Conservation (phyloP, 345 rosid species). For the Erodium maritimum region DNA sequence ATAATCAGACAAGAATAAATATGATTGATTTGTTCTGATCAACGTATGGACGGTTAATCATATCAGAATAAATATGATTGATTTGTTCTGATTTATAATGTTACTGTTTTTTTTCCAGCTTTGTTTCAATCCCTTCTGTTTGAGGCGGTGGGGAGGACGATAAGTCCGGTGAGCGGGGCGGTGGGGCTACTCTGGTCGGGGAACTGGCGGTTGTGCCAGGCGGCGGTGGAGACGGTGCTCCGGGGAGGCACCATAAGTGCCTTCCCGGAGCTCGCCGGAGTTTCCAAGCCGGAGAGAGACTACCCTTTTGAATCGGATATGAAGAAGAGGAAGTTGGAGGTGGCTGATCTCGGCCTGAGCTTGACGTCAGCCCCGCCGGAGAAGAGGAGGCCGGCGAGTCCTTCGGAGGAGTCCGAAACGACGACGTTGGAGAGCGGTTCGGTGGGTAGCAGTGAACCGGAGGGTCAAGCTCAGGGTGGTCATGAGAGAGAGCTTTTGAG, state of each 20-base stretch:
- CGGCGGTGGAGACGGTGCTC: conserved; percentile 78
- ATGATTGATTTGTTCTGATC: too few species aligned
- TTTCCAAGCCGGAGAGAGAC: conserved; percentile 44
- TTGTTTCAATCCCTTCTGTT: conserved; percentile 75
- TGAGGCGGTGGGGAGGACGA: conserved; percentile 92
- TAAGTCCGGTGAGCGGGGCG: conserved; percentile 91
- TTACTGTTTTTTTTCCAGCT: conserved; percentile 24
- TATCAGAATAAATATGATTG: too few species aligned
- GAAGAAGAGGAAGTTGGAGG: conserved; percentile 23
- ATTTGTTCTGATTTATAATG: background rate
- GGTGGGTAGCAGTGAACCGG: background rate
- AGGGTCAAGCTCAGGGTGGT: background rate
- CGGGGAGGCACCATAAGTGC: conserved; percentile 62
- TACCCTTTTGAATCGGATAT: conserved; percentile 40
- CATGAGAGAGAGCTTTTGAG: background rate
- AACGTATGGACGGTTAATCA: too few species aligned
- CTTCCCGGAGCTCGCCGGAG: conserved; percentile 61
- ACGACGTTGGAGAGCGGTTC: conserved; percentile 3
- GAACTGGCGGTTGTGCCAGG: conserved; percentile 81
- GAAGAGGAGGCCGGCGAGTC: conserved; percentile 18
- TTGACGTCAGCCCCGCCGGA: conserved; percentile 29
- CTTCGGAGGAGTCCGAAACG: conserved; percentile 8
- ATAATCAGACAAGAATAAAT: too few species aligned
- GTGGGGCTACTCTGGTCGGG: conserved; percentile 89
- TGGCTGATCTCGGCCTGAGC: conserved; percentile 59